A percentile compares a stretch with the other conserved stretches of the same genome.
These are phyloP conservation scores for Quercus cerris DNA, from an alignment of 306 rosid species.

Conservation along the genomic window DNA sequence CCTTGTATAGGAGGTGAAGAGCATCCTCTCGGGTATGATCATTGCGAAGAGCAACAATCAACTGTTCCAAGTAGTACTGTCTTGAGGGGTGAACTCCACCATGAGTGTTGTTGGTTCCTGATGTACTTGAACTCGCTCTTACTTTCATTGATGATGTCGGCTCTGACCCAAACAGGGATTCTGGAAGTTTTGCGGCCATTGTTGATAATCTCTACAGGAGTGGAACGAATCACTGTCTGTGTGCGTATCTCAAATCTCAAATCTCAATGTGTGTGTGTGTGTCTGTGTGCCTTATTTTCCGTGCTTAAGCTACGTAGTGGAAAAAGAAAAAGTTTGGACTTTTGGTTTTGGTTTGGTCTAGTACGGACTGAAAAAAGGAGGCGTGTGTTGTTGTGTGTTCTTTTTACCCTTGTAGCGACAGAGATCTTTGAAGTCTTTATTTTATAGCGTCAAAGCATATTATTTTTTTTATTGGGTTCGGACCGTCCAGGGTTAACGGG, in stretches of 20 bases:
- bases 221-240: no score
- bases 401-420: neutral
- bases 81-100: neutral
- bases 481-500: no score
- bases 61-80: neutral
- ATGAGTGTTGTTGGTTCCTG: neutral
- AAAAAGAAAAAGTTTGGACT: neutral
- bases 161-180: neutral
- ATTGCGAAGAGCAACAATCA: slow-evolving; percentile 20
- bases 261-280: neutral
- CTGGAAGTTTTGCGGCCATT: slow-evolving; percentile 15
- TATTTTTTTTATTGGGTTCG: no score
- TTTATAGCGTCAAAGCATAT: no score
- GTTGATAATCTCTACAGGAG: neutral
- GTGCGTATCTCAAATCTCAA: no score
- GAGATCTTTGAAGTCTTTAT: no score
- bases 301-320: neutral
- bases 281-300: neutral
- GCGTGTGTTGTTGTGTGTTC: neutral
- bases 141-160: neutral
- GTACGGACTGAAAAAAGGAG: neutral
- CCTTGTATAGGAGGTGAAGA: slow-evolving; percentile 26
- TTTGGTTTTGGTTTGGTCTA: neutral
- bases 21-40: slow-evolving; percentile 24
- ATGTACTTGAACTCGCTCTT: slow-evolving; percentile 1